Base-by-base conservation (phyloP, 2,329 filamentous ascomycete genomes). In the Aspergillus jensenii region DNA sequence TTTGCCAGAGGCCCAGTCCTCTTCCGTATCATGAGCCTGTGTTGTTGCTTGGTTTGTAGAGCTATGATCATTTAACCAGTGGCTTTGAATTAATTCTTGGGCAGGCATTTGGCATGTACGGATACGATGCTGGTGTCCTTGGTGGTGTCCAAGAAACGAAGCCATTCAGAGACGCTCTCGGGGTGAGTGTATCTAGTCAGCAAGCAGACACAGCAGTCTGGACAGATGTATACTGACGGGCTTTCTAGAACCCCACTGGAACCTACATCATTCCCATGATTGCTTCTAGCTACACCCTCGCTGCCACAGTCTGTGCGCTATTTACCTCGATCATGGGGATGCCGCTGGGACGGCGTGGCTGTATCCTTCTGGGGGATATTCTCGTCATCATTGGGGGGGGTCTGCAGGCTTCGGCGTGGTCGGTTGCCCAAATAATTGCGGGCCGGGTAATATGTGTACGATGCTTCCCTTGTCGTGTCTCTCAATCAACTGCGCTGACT, bases 181-280 rank as follows among this genome's bases (percentile, higher is more conserved):
- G 49, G 6, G 49, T 52, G 12, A 52, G 49, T 14, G 0, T 12
- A 17, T 17, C 17, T n/a, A 4, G 3, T 3, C 3, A 21, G 19
- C 19, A 21, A 1, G 2, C 19, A 19, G 19, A 19, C 2, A 19
- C 2, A 21, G 19, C 19, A 21, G 19, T 21, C 19, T 21, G 19
- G 19, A 21, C 19, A 21, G 19, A 21, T 21, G 3, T 21, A 21
- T 21, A 21, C 35, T 52, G 25, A 52, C 39, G 2, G 9, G 8
- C 3, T 11, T 1, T 39, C 14, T 4, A 52, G 49, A 33, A 52
- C 25, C 49, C 49, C 1, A 44, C 49, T 2, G 49, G 49, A 9
- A 40, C 49, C 2, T 52, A 52, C 11, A 52, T 52, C 9, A 52
- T 52, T n/a, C 49, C 49, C 15, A 52, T 52, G 49, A 43, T 52